A percentile compares a stretch with the other conserved stretches of the same genome.
These are phyloP conservation scores for Calendula officinalis DNA, from an alignment of 129 eudicot genomes.

Conservation along the genomic window DNA sequence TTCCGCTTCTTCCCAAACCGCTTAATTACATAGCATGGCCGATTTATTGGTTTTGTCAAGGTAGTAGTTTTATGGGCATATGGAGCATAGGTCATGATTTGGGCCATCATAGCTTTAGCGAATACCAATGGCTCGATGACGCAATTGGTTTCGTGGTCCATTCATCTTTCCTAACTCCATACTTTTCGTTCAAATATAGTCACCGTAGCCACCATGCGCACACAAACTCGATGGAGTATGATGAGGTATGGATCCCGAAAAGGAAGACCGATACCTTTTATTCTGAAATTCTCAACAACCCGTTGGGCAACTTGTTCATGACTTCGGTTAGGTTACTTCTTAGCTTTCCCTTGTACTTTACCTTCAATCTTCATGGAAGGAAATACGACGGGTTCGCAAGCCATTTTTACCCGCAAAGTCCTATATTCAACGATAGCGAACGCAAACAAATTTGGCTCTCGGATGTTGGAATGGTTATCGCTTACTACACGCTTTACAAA, in stretches of 20 bases:
- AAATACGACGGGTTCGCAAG: no score
- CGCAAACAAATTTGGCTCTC: background rate
- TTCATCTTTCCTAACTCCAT: background rate
- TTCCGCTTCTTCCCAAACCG: slow-evolving; percentile 25
- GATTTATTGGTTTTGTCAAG: slow-evolving; percentile 28
- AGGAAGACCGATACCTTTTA: no score
- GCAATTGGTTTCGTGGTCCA: slow-evolving; percentile 13
- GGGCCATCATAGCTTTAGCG: slow-evolving; percentile 21
- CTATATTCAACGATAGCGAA: no score
- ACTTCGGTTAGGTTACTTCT: background rate
- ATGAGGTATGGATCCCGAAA: slow-evolving; percentile 15
- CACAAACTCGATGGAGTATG: slow-evolving; percentile 31
- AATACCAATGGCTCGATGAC: slow-evolving; percentile 15
- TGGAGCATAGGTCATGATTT: slow-evolving; percentile 34
- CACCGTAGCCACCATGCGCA: slow-evolving; percentile 37
- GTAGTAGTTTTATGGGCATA: slow-evolving; percentile 27
- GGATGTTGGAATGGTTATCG: slow-evolving; percentile 13
- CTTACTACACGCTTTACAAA: slow-evolving; percentile 8
- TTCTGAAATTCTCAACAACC: slow-evolving; percentile 4
- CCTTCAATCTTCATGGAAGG: no score
- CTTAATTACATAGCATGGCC: slow-evolving; percentile 29
- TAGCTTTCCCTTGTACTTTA: no score
- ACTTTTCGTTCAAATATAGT: background rate
- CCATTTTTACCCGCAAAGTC: no score
- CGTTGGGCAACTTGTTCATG: slow-evolving; percentile 23